phyloP scores from a whole-genome alignment of 371 early-diverging fungal genomes.

The Apophysomyces sp. region DNA sequence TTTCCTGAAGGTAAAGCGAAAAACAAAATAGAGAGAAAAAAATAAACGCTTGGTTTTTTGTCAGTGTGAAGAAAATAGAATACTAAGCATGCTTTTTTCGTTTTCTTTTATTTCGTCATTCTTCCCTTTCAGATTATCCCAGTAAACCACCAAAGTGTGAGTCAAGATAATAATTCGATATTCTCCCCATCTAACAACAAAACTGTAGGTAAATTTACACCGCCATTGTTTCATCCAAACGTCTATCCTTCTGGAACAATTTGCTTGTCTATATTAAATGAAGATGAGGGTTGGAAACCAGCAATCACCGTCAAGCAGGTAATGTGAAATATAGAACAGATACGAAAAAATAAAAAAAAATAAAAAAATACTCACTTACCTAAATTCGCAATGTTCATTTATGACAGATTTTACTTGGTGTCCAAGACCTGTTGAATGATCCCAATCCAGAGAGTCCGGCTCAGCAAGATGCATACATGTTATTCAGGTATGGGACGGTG shows the following conservation, averaged over 20 bases:
- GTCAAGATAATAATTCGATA: not conserved
- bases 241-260: constrained; percentile 99
- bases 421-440: constrained; percentile 94
- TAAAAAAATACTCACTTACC: not conserved
- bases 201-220: constrained; percentile 72
- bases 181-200: not conserved
- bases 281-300: constrained; percentile 98
- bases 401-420: constrained; percentile 80
- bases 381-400: not conserved
- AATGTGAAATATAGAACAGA: too few species aligned
- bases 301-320: constrained; percentile 98
- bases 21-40: not conserved
- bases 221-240: constrained; percentile 98
- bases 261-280: constrained; percentile 97
- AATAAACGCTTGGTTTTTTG: too few species aligned
- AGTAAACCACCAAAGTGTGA: constrained; percentile 86
- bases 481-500: constrained; percentile 67
- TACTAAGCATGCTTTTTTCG: not conserved
- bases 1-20: constrained; percentile 83
- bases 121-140: constrained; percentile 63
- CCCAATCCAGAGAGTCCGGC: constrained; percentile 98
- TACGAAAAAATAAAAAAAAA: constrained; percentile 5
- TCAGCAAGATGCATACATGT: constrained; percentile 89
- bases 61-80: too few species aligned
- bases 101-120: not conserved